Conservation (phyloP, 164 flowering plant genomes). For the Umbellularia californica region DNA sequence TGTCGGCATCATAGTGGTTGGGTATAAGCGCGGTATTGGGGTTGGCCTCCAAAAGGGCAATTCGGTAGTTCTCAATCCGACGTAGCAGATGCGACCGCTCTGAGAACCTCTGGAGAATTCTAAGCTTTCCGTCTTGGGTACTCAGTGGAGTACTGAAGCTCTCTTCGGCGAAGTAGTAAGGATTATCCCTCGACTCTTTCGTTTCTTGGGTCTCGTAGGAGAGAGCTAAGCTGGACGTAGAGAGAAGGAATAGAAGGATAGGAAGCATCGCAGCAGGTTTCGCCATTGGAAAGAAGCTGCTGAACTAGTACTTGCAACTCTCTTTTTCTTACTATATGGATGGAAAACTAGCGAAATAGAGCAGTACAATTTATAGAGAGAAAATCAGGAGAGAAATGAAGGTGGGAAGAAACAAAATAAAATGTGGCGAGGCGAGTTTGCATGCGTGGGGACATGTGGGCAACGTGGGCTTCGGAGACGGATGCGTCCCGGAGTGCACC, state of each 20-base stretch:
- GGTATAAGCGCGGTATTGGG: too few species aligned
- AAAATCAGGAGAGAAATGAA: not conserved
- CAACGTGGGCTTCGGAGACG: not conserved
- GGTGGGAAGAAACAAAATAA: not conserved
- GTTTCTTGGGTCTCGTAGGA: not conserved
- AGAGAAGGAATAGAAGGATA: constrained; percentile 1
- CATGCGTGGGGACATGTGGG: not conserved
- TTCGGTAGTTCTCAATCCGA: too few species aligned
- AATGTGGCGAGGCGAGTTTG: constrained; percentile 3
- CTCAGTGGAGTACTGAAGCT: not conserved
- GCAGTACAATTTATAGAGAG: too few species aligned
- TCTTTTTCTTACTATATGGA: not conserved
- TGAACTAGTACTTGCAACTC: too few species aligned
- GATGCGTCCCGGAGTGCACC: not conserved
- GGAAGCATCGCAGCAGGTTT: not conserved
- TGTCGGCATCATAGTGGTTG: too few species aligned
- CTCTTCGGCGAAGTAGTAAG: constrained; percentile 6
- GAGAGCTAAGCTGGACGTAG: not conserved
- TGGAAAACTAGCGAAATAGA: not conserved
- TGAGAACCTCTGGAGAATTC: not conserved
- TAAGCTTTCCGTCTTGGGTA: constrained; percentile 6
- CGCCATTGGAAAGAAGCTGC: not conserved
- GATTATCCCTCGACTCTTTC: not conserved
- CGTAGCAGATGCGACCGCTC: too few species aligned
- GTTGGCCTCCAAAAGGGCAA: too few species aligned